A percentile compares a stretch with the other conserved stretches of the same genome.
These are phyloP conservation scores for Phytopythium boreale DNA, from an alignment of 352 stramenopile genomes.

Conservation along the genomic window DNA sequence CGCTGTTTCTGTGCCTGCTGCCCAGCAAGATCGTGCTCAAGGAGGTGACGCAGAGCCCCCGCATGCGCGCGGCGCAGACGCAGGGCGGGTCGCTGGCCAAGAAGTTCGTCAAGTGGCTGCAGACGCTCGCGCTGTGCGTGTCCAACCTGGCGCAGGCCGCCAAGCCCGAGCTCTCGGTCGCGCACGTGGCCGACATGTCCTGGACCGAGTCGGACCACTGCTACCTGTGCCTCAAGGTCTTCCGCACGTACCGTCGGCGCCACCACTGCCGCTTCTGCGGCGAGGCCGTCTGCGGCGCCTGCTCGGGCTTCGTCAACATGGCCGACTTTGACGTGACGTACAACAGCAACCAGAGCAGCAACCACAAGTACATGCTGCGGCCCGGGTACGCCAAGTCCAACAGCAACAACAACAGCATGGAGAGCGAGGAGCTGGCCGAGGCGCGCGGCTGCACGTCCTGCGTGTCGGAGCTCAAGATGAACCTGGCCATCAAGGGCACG, in stretches of 20 bases:
- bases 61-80: conserved; percentile 26
- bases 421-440: conserved; percentile 26
- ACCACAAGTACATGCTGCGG: not conserved
- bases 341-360: not conserved
- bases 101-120: conserved; percentile 61
- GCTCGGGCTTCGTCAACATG: conserved; percentile 54
- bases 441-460: conserved; percentile 34
- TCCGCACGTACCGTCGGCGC: conserved; percentile 49
- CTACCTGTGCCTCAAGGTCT: conserved; percentile 55
- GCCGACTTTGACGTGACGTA: conserved; percentile 27
- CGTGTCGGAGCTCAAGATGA: conserved; percentile 31
- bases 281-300: conserved; percentile 59
- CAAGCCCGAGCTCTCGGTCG: conserved; percentile 18
- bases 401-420: conserved; percentile 15
- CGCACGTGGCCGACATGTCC: conserved; percentile 24
- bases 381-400: conserved; percentile 12
- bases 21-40: conserved; percentile 42
- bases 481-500: conserved; percentile 14
- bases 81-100: conserved; percentile 24
- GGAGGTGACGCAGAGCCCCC: conserved; percentile 26
- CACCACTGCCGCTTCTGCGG: conserved; percentile 75
- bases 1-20: conserved; percentile 54
- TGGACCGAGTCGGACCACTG: conserved; percentile 60
- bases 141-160: conserved; percentile 32
- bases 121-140: conserved; percentile 36